These are phyloP conservation scores for Rhododendron ferrugineum DNA, from an alignment of 148 eudicot species.

Conservation along the genomic window DNA sequence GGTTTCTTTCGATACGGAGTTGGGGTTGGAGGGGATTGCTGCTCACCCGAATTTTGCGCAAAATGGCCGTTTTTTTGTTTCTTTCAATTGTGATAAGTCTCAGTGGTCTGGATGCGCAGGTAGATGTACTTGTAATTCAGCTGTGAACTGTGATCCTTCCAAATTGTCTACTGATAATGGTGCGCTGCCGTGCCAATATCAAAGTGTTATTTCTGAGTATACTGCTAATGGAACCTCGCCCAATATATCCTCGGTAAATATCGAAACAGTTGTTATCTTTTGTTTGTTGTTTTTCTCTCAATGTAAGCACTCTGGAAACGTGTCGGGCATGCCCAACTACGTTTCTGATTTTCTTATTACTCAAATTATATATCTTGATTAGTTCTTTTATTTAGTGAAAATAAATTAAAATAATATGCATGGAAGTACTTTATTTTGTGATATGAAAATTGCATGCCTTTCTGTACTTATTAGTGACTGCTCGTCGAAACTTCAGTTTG, in stretches of 20 bases:
- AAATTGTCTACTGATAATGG: constrained; percentile 51
- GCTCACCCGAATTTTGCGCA: constrained; percentile 65
- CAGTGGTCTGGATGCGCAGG: constrained; percentile 66
- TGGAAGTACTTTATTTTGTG: too few relatives aligned
- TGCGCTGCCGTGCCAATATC: constrained; percentile 72
- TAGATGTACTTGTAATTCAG: constrained; percentile 82
- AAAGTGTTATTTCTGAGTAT: constrained; percentile 66
- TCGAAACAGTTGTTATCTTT: background rate
- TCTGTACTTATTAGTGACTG: background rate
- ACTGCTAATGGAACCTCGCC: constrained; percentile 49
- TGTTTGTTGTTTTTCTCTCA: background rate
- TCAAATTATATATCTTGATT: background rate
- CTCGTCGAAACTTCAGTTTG: background rate
- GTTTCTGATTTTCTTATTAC: background rate
- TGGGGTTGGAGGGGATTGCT: constrained; percentile 74
- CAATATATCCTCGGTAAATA: constrained; percentile 45
- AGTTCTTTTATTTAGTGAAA: background rate
- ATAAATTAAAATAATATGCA: too few relatives aligned
- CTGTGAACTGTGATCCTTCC: constrained; percentile 76
- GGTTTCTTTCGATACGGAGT: too few relatives aligned
- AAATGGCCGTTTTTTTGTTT: constrained; percentile 77
- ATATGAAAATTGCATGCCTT: too few relatives aligned
- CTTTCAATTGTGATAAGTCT: constrained; percentile 81
- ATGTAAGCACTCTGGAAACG: background rate
- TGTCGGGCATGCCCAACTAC: background rate